Evolutionary conservation across 75 land plant species (phyloP), one percentile per base, ranked within the genome.

Genomic region (Sequoiadendron giganteum): DNA sequence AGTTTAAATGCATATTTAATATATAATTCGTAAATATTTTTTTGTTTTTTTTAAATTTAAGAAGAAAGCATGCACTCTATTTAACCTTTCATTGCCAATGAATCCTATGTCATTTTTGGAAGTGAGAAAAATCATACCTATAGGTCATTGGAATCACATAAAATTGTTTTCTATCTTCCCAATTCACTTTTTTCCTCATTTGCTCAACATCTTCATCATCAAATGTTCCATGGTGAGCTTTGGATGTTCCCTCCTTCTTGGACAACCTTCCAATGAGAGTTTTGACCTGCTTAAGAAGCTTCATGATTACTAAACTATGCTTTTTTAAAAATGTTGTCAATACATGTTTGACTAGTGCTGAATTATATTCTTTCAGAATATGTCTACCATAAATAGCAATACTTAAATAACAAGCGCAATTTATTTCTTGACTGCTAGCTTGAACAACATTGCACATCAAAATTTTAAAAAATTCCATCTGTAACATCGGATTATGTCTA

Each of bases 151-250:
- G 95, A 54, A 91, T 91, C 38, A 95, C 95, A 89, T 95, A 87
- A 82, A 95, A 95, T 34, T 91, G 95, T 10, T 92, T 92, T 70
- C 95, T 88, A 65, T 90, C 88, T 34, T 89, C 88, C 96, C 96
- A 95, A 21, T 88, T 55, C 39, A 93, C 93, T 52, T 88, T 91
- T 40, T 80, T 39, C 40, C 89, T 91, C 91, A 95, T 95, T 54
- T 87, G 47, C 72, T 90, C 88, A 72, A 90, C 89, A 87, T 95
- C 96, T 55, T 92, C 92, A 39, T 92, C 91, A 86, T 93, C 93
- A 88, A 95, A 95, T 7, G 93, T 93, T 40, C 96, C 96, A 87
- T 95, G 95, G 85, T 95, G 96, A 42, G 96, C 95, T 88, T 95
- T 95, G n/a, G 95, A 85, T 42, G 96, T 95, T 86, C 93, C 93